These are phyloP conservation scores for Cryphonectria carpinicola DNA, from an alignment of 2,329 filamentous ascomycete genomes.

Conservation along the genomic window DNA sequence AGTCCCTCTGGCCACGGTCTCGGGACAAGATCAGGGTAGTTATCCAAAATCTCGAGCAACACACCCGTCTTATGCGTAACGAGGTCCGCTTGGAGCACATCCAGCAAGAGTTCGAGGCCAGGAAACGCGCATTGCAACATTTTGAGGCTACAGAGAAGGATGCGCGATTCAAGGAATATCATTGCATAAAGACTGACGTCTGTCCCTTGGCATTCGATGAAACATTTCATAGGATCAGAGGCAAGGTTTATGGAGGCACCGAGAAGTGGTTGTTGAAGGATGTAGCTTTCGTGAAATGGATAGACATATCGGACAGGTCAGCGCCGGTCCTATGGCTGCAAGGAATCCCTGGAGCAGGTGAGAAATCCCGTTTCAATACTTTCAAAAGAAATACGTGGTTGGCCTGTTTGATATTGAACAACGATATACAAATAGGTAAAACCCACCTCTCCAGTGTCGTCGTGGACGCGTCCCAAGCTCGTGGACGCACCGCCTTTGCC, in stretches of 20 bases:
- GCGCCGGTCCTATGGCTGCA: neutral
- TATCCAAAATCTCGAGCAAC: neutral
- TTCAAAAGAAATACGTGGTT: neutral
- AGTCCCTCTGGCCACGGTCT: neutral
- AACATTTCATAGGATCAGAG: neutral
- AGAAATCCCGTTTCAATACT: neutral
- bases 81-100: slow-evolving; percentile 12
- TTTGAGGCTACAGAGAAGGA: slow-evolving; percentile 2
- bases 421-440: neutral
- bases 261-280: neutral
- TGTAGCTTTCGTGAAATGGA: neutral
- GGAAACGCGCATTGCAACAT: neutral
- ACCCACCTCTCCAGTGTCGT: neutral
- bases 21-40: neutral
- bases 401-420: neutral
- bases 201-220: neutral
- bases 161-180: neutral
- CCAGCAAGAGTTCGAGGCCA: slow-evolving; percentile 10
- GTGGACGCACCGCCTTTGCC: neutral
- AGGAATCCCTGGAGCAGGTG: neutral
- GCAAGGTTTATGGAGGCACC: neutral
- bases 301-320: neutral
- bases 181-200: slow-evolving; percentile 2
- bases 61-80: slow-evolving; percentile 3
- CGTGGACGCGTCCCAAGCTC: neutral